Evolutionary conservation across 352 stramenopile genomes (phyloP), one percentile per base, ranked within the genome.

Genomic region (Phytophthora sansomeana): DNA sequence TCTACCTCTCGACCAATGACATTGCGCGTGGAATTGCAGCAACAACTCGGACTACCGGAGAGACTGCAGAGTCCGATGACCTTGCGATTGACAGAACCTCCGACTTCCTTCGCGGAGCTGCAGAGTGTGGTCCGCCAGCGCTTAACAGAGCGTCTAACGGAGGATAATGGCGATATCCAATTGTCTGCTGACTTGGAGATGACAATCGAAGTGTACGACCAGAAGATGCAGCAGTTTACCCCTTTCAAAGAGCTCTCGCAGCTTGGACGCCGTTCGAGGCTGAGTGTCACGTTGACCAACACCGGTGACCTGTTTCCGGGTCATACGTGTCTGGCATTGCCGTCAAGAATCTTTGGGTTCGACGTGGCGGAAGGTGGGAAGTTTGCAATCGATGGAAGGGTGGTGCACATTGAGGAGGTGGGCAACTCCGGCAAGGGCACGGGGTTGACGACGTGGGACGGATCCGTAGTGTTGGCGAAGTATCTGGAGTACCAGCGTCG

Each of bases 401-500:
- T 70, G 8, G 64, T 96, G 4, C 58, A 72, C 26, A 75, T 95
- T 16, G 74, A 65, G 13, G 86, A 95, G 53, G 67, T 95, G 43
- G 82, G 82, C 42, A 97, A 97, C 67, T 90, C 88, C 1, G 86
- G 87, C 24, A 69, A 90, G 47, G 92, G 91, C 42, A 98, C 92
- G 10, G 92, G 92, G 4, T 69, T 97, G 36, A 97, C 89, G 19
- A 96, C 91, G 9, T 98, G 92, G 91, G 92, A 97, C 67, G 92
- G 92, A 41, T 91, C 92, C 8, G 81, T 97, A 4, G 81, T 98
- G 33, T 71, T 98, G n/a, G 90, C 90, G 9, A 97, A 97, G 72
- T 97, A 96, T 69, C 63, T 98, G 11, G 91, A 97, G 70, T 66
- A 91, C 43, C 52, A 72, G 21, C 70, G 68, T 19, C 58, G 51